Evolutionary conservation across 2,329 filamentous ascomycete species (phyloP).

Genomic region (Keithomyces neogunnii): DNA sequence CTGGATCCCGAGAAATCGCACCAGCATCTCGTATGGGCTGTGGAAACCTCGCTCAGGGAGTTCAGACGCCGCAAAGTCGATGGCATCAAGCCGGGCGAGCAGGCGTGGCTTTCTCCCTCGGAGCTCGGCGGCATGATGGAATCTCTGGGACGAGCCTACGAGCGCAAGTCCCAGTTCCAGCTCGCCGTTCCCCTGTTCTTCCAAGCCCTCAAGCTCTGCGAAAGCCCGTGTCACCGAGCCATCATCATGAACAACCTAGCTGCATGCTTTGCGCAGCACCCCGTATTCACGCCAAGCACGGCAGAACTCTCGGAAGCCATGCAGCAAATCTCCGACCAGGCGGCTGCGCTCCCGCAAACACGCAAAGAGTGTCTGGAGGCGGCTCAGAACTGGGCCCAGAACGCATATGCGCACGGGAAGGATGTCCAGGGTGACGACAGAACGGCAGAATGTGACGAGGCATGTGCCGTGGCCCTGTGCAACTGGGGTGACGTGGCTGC

Average conservation of each 20-base stretch:
- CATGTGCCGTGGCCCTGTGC: constrained; percentile 75
- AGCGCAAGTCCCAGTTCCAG: constrained; percentile 64
- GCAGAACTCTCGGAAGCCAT: constrained; percentile 19
- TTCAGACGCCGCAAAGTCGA: constrained; percentile 57
- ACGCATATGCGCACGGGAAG: constrained; percentile 60
- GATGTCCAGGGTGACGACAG: constrained; percentile 58
- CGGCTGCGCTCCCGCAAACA: constrained; percentile 30
- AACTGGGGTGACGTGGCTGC: constrained; percentile 80
- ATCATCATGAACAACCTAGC: constrained; percentile 83
- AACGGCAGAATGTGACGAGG: constrained; percentile 72
- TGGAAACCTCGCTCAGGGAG: constrained; percentile 72
- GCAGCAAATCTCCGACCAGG: constrained; percentile 16
- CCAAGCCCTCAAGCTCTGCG: constrained; percentile 67
- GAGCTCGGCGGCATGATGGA: constrained; percentile 70
- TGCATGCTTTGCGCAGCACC: constrained; percentile 62
- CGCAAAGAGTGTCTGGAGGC: constrained; percentile 57
- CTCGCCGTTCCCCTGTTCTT: constrained; percentile 81
- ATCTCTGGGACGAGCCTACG: constrained; percentile 69
- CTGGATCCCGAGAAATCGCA: constrained; percentile 67
- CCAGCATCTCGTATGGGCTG: constrained; percentile 65
- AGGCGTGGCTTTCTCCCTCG: constrained; percentile 60
- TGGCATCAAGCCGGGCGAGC: constrained; percentile 62
- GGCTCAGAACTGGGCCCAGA: constrained; percentile 69
- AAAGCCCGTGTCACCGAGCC: constrained; percentile 64
- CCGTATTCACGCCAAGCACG: constrained; percentile 26